Base-by-base conservation (phyloP, 176 grass and related monocot species). In the Phoenix roebelenii region DNA sequence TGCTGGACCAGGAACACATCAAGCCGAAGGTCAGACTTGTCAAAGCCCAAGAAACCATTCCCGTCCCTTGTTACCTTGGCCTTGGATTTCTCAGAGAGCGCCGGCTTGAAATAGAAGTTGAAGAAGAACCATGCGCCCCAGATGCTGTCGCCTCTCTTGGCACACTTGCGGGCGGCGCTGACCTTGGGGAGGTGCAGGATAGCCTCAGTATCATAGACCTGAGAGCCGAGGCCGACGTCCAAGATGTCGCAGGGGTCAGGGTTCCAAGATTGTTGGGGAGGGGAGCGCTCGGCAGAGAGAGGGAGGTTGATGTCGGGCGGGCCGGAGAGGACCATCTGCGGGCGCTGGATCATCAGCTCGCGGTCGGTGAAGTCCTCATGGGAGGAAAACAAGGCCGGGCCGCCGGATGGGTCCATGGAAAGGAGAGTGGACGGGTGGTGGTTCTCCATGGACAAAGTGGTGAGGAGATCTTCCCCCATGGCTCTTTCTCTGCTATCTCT, bases 391-490 rank as follows among this genome's bases (percentile, higher is more conserved):
- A 60, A 48, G 51, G 59, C 16, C 57, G 74, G 83, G 75, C 71
- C 72, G 48, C 86, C 87, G 22, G 84, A 76, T 44, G 93, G 81
- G 66, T 98, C 93, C 93, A 98, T 98, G 67, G 92, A 96, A 66
- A 96, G 86, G 68, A 95, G 74, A 60, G 91, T 95, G 91, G 86
- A 95, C 57, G 83, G 86, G 68, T 73, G 58, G 70, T 95, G 82
- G 66, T 95, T 95, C 83, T 95, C 91, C 77, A 95, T 95, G 86
- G 91, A 82, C 16, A 95, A 62, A 70, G 87, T 90, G 68, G 83
- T 96, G 64, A 90, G 71, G 73, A 96, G 83, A 77, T 96, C 87
- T 82, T 90, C 87, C 28, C 86, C 92, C 92, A 96, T 96, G 75
- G 18, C 32, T 71, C 15, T 44, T 23, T 35, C 25, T 14, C 7